Evolutionary conservation across 139 green algal species (phyloP).

Genomic region (Picochlorum sp.): DNA sequence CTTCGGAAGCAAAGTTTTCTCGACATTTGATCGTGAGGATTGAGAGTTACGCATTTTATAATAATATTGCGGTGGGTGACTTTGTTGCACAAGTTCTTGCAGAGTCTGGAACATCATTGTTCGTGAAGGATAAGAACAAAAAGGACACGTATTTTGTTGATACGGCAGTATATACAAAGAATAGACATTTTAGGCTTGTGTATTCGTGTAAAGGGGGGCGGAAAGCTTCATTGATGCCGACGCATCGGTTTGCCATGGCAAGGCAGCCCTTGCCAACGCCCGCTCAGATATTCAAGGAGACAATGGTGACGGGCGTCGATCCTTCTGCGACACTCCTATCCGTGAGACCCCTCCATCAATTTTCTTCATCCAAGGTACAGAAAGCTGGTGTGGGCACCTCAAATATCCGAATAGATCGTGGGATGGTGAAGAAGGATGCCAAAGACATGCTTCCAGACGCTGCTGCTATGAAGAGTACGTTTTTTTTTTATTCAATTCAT

Average conservation of each 20-base stretch:
- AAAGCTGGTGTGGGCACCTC: too few species aligned
- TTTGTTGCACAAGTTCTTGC: conserved; percentile 33
- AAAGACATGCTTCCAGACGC: background rate
- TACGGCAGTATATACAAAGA: conserved; percentile 63
- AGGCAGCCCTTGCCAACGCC: background rate
- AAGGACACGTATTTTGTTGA: conserved; percentile 44
- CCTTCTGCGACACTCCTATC: conserved; percentile 30
- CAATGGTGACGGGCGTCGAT: conserved; percentile 57
- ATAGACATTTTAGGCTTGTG: conserved; percentile 66
- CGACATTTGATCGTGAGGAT: conserved; percentile 68
- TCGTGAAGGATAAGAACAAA: conserved; percentile 13
- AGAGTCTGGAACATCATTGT: conserved; percentile 14
- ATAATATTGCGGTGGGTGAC: conserved; percentile 42
- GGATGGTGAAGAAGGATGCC: too few species aligned
- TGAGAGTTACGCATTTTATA: conserved; percentile 45
- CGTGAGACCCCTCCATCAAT: conserved; percentile 1
- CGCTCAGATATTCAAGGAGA: conserved; percentile 43
- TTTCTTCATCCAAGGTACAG: too few species aligned
- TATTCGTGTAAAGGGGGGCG: conserved; percentile 68
- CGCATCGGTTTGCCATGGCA: conserved; percentile 31
- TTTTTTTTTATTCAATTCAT: background rate
- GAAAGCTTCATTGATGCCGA: conserved; percentile 40
- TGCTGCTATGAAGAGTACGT: conserved; percentile 3
- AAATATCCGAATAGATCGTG: too few species aligned
- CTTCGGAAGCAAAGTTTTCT: conserved; percentile 64